phyloP scores from a whole-genome alignment of 1,284 basidiomycete genomes.

The Pisolithus thermaeus region DNA sequence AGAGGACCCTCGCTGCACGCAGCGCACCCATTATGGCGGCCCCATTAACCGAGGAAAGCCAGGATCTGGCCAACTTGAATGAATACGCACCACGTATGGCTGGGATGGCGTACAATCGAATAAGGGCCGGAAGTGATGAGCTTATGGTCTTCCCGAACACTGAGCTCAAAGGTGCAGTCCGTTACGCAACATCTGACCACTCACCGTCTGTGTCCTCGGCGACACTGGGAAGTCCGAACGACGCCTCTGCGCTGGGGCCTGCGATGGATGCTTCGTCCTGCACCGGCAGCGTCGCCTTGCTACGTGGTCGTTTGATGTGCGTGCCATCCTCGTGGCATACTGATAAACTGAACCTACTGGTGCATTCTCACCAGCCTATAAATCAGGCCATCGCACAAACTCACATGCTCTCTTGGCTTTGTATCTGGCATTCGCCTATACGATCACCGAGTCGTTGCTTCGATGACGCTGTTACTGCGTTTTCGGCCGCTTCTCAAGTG shows the following conservation, averaged over 20 bases:
- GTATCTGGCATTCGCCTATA: too few relatives aligned
- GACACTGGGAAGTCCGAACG: conserved; percentile 5
- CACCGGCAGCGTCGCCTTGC: conserved; percentile 8
- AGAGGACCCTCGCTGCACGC: too few relatives aligned
- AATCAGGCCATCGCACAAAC: too few relatives aligned
- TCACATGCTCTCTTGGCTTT: too few relatives aligned
- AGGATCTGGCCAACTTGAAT: too few relatives aligned
- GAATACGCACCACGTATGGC: background rate
- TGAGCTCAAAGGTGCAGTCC: conserved; percentile 5
- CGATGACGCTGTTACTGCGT: too few relatives aligned
- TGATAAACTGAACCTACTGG: background rate
- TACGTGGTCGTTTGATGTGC: conserved; percentile 17
- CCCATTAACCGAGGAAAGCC: too few relatives aligned
- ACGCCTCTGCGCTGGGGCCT: background rate
- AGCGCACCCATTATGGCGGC: too few relatives aligned
- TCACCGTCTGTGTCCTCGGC: conserved; percentile 3
- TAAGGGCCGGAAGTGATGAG: background rate
- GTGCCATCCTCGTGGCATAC: conserved; percentile 2
- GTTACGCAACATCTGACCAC: conserved; percentile 9
- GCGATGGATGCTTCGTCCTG: conserved; percentile 5
- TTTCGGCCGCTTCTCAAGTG: too few relatives aligned
- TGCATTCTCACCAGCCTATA: too few relatives aligned
- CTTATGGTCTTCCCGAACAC: background rate
- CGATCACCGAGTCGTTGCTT: too few relatives aligned
- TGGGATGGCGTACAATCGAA: conserved; percentile 1